Evolutionary conservation across 169 alveolate species (phyloP).

Genomic region (Cryptosporidium tyzzeri): DNA sequence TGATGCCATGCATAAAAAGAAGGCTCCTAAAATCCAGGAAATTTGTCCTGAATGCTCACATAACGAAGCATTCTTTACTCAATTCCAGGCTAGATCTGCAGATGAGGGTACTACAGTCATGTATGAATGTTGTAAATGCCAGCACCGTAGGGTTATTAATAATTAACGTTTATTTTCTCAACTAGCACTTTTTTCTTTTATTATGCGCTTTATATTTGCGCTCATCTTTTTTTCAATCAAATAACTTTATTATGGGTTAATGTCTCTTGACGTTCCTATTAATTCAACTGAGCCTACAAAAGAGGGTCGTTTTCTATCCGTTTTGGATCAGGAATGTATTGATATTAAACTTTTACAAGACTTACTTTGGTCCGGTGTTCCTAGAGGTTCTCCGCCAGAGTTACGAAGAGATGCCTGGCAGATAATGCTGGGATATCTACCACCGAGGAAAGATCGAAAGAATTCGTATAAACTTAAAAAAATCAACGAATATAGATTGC

Average conservation of each 20-base stretch:
- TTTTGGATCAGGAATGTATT: slow-evolving; percentile 59
- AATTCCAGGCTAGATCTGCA: slow-evolving; percentile 90
- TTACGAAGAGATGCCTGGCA: slow-evolving; percentile 88
- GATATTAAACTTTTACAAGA: slow-evolving; percentile 54
- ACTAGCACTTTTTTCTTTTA: neutral
- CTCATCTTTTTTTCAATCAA: neutral
- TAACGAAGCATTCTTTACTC: slow-evolving; percentile 84
- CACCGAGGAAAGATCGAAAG: slow-evolving; percentile 82
- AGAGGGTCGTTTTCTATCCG: slow-evolving; percentile 54
- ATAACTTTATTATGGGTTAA: slow-evolving; percentile 38
- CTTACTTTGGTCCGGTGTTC: slow-evolving; percentile 86
- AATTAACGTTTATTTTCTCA: slow-evolving; percentile 70
- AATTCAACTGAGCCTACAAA: slow-evolving; percentile 20
- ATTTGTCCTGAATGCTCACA: slow-evolving; percentile 87
- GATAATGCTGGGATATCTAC: slow-evolving; percentile 87
- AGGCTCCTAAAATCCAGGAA: slow-evolving; percentile 79
- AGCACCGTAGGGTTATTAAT: slow-evolving; percentile 85
- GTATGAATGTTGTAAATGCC: slow-evolving; percentile 87
- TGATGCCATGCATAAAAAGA: slow-evolving; percentile 77
- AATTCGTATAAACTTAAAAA: slow-evolving; percentile 82
- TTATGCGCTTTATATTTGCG: slow-evolving; percentile 19
- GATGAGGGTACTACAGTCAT: slow-evolving; percentile 90
- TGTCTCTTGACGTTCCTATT: slow-evolving; percentile 15
- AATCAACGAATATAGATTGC: slow-evolving; percentile 81
- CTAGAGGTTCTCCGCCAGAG: slow-evolving; percentile 84